Evolutionary conservation across 768 basidiomycete genomes (phyloP).

Genomic region (Pleurotus tuber-regium): DNA sequence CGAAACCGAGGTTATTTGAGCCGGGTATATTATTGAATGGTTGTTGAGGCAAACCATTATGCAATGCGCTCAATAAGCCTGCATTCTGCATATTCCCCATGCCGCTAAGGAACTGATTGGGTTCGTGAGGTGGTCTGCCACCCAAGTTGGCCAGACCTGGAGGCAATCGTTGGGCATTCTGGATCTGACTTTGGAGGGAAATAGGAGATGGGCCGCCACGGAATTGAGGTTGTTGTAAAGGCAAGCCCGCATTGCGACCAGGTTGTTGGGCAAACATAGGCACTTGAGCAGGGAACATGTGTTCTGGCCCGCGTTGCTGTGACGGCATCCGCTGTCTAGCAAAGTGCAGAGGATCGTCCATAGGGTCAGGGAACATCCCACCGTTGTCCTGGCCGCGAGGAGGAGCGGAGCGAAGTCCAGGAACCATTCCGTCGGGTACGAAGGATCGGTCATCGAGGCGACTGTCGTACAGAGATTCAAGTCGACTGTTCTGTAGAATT

Average conservation of each 20-base stretch:
- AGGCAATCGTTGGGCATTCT: slow-evolving; percentile 63
- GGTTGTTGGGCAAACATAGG: slow-evolving; percentile 55
- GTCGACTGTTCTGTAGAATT: slow-evolving; percentile 42
- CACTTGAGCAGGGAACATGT: slow-evolving; percentile 50
- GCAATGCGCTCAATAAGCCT: slow-evolving; percentile 44
- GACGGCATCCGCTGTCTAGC: slow-evolving; percentile 54
- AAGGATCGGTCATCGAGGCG: slow-evolving; percentile 75
- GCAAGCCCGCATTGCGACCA: slow-evolving; percentile 50
- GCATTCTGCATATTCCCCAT: slow-evolving; percentile 43
- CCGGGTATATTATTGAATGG: slow-evolving; percentile 53
- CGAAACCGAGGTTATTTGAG: slow-evolving; percentile 42
- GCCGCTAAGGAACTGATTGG: slow-evolving; percentile 61
- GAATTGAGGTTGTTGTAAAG: slow-evolving; percentile 60
- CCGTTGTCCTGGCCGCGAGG: slow-evolving; percentile 58
- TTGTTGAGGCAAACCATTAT: slow-evolving; percentile 42
- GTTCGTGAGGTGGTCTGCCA: slow-evolving; percentile 78
- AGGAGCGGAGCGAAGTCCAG: slow-evolving; percentile 69
- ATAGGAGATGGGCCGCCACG: slow-evolving; percentile 72
- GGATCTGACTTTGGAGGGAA: slow-evolving; percentile 41
- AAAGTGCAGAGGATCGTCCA: slow-evolving; percentile 67
- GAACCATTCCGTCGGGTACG: slow-evolving; percentile 83
- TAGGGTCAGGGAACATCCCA: slow-evolving; percentile 52
- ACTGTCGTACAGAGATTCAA: slow-evolving; percentile 72
- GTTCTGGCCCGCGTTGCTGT: slow-evolving; percentile 51
- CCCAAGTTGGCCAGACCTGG: slow-evolving; percentile 83